Percentiles rank a stretch among this genome's conserved stretches.
Conservation (phyloP, 306 rosid genomes). For the Begonia peltatifolia region DNA sequence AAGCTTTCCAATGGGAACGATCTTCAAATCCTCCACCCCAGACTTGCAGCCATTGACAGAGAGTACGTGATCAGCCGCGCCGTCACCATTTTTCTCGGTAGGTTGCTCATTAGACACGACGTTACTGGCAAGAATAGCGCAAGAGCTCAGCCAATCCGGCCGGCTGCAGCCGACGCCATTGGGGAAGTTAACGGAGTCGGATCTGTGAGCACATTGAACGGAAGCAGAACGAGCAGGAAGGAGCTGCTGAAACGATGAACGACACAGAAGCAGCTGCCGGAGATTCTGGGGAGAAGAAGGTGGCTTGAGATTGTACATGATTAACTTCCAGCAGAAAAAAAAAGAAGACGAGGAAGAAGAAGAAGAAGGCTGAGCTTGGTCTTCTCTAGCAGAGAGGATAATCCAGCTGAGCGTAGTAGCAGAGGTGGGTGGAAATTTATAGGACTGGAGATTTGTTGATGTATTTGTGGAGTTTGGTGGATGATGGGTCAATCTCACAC, state of each 20-base stretch:
- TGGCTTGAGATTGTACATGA: conserved; percentile 50
- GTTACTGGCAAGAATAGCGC: conserved; percentile 75
- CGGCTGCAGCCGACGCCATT: conserved; percentile 36
- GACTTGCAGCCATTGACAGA: conserved; percentile 18
- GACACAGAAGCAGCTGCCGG: neutral
- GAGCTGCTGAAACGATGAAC: neutral
- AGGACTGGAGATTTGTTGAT: neutral
- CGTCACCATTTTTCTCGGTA: conserved; percentile 1
- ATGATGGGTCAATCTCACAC: neutral
- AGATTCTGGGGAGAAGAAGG: conserved; percentile 27
- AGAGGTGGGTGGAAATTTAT: conserved; percentile 1
- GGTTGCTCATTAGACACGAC: conserved; percentile 44
- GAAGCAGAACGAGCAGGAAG: conserved; percentile 12
- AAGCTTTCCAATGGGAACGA: conserved; percentile 47
- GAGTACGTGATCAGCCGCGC: conserved; percentile 11
- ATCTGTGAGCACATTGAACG: conserved; percentile 37
- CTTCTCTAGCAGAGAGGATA: conserved; percentile 53
- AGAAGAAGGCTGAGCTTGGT: conserved; percentile 26
- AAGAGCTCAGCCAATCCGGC: conserved; percentile 85
- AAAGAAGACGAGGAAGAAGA: neutral
- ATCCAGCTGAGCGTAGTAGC: conserved; percentile 41
- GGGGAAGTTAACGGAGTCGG: conserved; percentile 26
- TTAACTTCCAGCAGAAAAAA: neutral
- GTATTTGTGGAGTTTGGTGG: neutral
- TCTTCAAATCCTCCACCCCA: conserved; percentile 34